phyloP scores from a whole-genome alignment of 805 yeast species.

The Teunomyces gatunensis region DNA sequence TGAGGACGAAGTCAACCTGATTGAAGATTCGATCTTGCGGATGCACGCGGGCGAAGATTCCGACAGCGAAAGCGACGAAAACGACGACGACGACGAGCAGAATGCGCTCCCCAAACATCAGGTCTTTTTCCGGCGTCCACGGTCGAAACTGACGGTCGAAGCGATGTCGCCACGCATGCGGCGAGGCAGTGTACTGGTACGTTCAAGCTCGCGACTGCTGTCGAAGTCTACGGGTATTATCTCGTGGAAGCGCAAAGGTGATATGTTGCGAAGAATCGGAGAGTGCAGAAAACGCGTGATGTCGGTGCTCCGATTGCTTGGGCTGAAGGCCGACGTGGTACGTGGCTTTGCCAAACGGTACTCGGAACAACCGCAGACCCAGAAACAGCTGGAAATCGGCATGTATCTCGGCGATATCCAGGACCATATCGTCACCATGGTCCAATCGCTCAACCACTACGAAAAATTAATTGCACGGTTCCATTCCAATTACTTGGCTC shows the following conservation, averaged over 20 bases:
- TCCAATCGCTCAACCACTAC: constrained; percentile 88
- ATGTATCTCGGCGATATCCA: constrained; percentile 96
- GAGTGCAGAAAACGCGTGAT: constrained; percentile 93
- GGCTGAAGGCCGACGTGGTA: constrained; percentile 96
- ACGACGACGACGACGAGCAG: constrained; percentile 25
- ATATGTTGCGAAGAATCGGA: constrained; percentile 91
- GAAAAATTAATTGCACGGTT: constrained; percentile 90
- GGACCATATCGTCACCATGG: constrained; percentile 97
- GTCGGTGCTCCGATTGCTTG: constrained; percentile 80
- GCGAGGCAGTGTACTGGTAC: neutral
- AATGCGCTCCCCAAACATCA: constrained; percentile 23
- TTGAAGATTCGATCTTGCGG: constrained; percentile 84
- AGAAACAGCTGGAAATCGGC: constrained; percentile 62
- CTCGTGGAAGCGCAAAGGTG: constrained; percentile 87
- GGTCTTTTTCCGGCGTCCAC: constrained; percentile 31
- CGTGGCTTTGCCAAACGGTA: constrained; percentile 92
- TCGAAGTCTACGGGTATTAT: constrained; percentile 23
- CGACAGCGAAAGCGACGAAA: constrained; percentile 39
- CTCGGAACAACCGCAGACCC: constrained; percentile 49
- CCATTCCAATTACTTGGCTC: constrained; percentile 96
- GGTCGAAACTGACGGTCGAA: constrained; percentile 41
- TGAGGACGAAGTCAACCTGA: constrained; percentile 91
- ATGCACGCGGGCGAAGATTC: constrained; percentile 71
- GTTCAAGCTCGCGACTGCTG: constrained; percentile 2
- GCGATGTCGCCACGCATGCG: constrained; percentile 2